Base-by-base conservation (phyloP, 2,329 filamentous ascomycete species). In the Teratosphaeria pseudoeucalypti region DNA sequence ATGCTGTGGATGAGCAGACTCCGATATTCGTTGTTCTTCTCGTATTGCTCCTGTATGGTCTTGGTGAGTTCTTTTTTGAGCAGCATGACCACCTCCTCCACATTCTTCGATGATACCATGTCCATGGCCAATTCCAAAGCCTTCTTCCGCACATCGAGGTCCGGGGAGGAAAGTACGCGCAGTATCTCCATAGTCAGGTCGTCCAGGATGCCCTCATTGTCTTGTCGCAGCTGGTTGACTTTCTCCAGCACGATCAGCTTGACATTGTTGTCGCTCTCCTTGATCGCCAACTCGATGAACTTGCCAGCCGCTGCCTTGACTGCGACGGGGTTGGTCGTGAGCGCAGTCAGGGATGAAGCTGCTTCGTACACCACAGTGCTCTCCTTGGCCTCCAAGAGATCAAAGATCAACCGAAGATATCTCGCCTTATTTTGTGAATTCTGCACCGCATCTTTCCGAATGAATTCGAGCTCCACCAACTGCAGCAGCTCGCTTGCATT, bases 31-130 rank as follows among this genome's bases (percentile, higher is more conserved):
- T 85, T 85, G 76, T 95, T 96, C 84, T 97, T 97, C 79, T 99
- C 94, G 77, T 96, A 97, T 74, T 96, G 92, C 75, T 97, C 92
- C 70, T 99, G 92, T 52, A 97, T 90, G 0, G 94, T 99, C 82
- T 97, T 99, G 63, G 90, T 86, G 32, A 99, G 83, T 73, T 99
- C 94, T 75, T 99, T 99, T 80, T 99, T 99, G 62, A 99, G 81
- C 0, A 99, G 81, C 70, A 97, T 83, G 26, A 99, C 89, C 14
- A 99, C 94, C 71, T 99, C 94, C 72, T 97, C 94, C 6, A 99
- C 92, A 65, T 99, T 99, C 78, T 96, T 95, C 82, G 92, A 96
- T 0, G 92, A 94, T 5, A 99, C 90, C 94, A 99, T 97, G 65
- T 96, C 92, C 73, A 99, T 80, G 12, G 92, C 92, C 69, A 99